Percentiles rank a stretch among this genome's conserved stretches.
These are phyloP conservation scores for Tricholoma terreum DNA, from an alignment of 768 basidiomycete genomes.

Conservation along the genomic window DNA sequence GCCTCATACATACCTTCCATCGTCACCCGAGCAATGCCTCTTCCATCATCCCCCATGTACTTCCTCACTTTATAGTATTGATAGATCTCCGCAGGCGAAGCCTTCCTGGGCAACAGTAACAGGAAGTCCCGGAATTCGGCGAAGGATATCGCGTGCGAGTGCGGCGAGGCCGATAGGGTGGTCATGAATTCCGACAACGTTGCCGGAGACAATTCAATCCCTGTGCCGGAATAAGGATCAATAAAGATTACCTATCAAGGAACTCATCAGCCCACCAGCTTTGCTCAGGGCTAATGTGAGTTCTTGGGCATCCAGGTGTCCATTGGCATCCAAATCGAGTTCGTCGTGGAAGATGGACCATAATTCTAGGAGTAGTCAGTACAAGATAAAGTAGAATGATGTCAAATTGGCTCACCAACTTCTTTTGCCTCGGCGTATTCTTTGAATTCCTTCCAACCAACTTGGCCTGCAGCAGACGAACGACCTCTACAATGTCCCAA, in stretches of 20 bases:
- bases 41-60: constrained; percentile 69
- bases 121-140: constrained; percentile 88
- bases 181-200: constrained; percentile 83
- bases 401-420: constrained; percentile 50
- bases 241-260: constrained; percentile 9
- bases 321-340: constrained; percentile 87
- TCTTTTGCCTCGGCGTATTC: constrained; percentile 79
- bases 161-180: constrained; percentile 68
- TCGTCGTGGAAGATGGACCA: constrained; percentile 92
- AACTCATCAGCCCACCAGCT: constrained; percentile 52
- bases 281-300: constrained; percentile 48
- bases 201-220: constrained; percentile 63
- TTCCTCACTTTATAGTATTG: constrained; percentile 71
- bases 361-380: constrained; percentile 52
- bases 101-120: constrained; percentile 77
- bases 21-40: constrained; percentile 75
- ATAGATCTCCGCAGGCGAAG: constrained; percentile 83
- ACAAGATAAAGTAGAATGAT: constrained; percentile 5
- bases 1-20: constrained; percentile 72
- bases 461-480: constrained; percentile 39
- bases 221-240: constrained; percentile 26
- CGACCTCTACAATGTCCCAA: constrained; percentile 50
- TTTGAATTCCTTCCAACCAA: constrained; percentile 72
- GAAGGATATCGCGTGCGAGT: constrained; percentile 71
- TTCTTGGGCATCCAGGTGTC: constrained; percentile 62